A percentile compares a stretch with the other conserved stretches of the same genome.
These are phyloP conservation scores for Hypocrella siamensis DNA, from an alignment of 2,329 filamentous ascomycete genomes.

Conservation along the genomic window DNA sequence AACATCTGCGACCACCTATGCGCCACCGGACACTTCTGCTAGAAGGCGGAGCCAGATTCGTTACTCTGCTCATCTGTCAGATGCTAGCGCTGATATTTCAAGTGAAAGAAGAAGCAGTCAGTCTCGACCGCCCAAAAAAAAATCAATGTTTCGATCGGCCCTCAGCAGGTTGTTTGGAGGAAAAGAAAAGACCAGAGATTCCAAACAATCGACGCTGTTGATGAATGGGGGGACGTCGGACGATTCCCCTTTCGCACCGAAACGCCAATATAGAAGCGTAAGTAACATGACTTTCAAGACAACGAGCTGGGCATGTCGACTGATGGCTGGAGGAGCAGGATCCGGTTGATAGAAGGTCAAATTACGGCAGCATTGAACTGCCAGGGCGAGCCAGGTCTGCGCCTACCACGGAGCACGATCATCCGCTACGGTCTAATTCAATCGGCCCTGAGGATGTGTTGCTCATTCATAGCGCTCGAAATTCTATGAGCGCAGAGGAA, in stretches of 20 bases:
- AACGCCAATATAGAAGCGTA: slow-evolving; percentile 30
- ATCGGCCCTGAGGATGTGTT: slow-evolving; percentile 38
- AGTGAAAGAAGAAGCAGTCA: slow-evolving; percentile 4
- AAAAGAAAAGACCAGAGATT: slow-evolving; percentile 29
- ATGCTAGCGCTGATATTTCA: slow-evolving; percentile 5
- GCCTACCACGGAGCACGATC: slow-evolving; percentile 44
- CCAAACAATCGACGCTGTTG: background rate
- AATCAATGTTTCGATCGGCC: slow-evolving; percentile 39
- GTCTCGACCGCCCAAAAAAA: slow-evolving; percentile 32
- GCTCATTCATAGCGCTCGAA: slow-evolving; percentile 36
- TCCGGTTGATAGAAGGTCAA: slow-evolving; percentile 21
- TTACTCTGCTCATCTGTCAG: too few species aligned
- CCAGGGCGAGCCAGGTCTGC: slow-evolving; percentile 41
- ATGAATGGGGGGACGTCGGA: background rate
- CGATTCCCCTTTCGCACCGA: background rate
- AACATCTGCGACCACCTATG: too few species aligned
- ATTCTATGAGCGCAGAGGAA: slow-evolving; percentile 32
- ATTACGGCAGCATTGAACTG: slow-evolving; percentile 17
- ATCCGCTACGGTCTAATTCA: slow-evolving; percentile 45
- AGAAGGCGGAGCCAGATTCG: too few species aligned
- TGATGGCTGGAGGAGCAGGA: slow-evolving; percentile 5
- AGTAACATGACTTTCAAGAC: slow-evolving; percentile 11
- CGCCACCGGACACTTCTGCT: background rate
- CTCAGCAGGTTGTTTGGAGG: slow-evolving; percentile 43
- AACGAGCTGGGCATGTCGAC: background rate